phyloP scores from a whole-genome alignment of 2,329 filamentous ascomycete species.

The Exophiala xenobiotica region DNA sequence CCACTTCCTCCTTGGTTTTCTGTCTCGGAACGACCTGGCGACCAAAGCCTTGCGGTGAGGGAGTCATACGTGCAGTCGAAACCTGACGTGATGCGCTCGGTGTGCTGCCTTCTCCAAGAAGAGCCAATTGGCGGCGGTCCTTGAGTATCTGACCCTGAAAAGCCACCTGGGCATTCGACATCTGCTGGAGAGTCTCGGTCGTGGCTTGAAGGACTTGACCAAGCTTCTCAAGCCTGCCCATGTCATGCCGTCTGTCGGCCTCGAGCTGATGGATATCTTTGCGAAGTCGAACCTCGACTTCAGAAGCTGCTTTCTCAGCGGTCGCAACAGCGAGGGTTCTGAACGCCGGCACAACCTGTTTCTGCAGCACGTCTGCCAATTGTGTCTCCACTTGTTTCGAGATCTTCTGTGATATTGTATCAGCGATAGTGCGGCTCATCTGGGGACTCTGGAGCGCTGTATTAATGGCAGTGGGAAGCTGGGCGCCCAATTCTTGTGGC shows the following conservation, averaged over 20 bases:
- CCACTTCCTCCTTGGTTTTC: constrained; percentile 38
- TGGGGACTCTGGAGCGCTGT: constrained; percentile 72
- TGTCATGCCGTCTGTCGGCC: constrained; percentile 52
- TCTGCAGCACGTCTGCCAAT: constrained; percentile 60
- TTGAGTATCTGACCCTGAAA: constrained; percentile 44
- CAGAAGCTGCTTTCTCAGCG: constrained; percentile 65
- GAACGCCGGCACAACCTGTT: constrained; percentile 65
- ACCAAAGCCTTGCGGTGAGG: constrained; percentile 28
- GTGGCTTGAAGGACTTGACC: constrained; percentile 52
- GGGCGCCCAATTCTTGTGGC: constrained; percentile 69
- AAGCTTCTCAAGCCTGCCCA: constrained; percentile 62
- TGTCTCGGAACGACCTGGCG: constrained; percentile 17
- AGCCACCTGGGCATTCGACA: constrained; percentile 43
- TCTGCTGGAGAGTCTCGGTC: constrained; percentile 53
- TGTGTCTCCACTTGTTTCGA: constrained; percentile 68
- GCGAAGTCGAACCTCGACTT: constrained; percentile 63
- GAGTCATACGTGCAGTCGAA: constrained; percentile 22
- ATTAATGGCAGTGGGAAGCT: constrained; percentile 66
- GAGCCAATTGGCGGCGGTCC: constrained; percentile 25
- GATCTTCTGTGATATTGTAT: constrained; percentile 68
- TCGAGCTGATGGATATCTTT: constrained; percentile 55
- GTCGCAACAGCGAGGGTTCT: constrained; percentile 64
- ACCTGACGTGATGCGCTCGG: constrained; percentile 30
- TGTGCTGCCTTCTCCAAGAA: constrained; percentile 29
- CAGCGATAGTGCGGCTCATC: constrained; percentile 69